Evolutionary conservation across 2,329 filamentous ascomycete genomes (phyloP), one percentile per base, ranked within the genome.

Genomic region (Talaromyces sp.): DNA sequence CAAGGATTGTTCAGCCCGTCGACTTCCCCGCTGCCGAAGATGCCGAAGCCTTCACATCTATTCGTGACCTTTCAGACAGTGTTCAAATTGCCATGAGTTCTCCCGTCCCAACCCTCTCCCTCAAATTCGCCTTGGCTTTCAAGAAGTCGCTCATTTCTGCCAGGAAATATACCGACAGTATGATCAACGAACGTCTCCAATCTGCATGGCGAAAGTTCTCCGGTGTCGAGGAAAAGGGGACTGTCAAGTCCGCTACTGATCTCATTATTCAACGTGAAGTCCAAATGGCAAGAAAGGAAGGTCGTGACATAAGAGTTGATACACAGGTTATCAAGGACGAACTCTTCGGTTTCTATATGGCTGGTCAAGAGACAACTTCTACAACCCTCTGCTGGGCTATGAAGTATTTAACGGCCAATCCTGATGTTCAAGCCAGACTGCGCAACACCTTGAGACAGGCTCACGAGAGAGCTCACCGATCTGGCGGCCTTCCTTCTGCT

Each of bases 321-420:
- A 37, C 47, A 9, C 47, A 50, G 35, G 50, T 62, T 54, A 49
- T 50, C 19, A 43, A 31, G 47, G 47, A 31, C n/a, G 60, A 78
- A 68, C 65, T 77, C 1, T 76, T 74, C 43, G 75, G 73, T 2
- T 75, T 77, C 65, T 66, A 78, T 2, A 66, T 78, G n/a, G 77
- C 78, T 57, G 82, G 80, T n/a, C 78, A 82, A 65, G 81, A 84
- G 57, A 83, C 81, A 0, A 82, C 78, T 0, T 73, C 77, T 11
- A 80, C 77, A 8, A 79, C 79, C 0, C 68, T 82, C 0, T 67
- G 68, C 39, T 82, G 81, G 80, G 74, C 68, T 1, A 49, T 82
- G 10, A 82, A 82, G 60, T 70, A 71, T 62, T 72, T 82, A 5
- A 70, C 75, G n/a, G 70, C 69, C 35, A 68, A 78, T 50, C 77